phyloP scores from a whole-genome alignment of 2,329 filamentous ascomycete species.

The Coniella vitis region DNA sequence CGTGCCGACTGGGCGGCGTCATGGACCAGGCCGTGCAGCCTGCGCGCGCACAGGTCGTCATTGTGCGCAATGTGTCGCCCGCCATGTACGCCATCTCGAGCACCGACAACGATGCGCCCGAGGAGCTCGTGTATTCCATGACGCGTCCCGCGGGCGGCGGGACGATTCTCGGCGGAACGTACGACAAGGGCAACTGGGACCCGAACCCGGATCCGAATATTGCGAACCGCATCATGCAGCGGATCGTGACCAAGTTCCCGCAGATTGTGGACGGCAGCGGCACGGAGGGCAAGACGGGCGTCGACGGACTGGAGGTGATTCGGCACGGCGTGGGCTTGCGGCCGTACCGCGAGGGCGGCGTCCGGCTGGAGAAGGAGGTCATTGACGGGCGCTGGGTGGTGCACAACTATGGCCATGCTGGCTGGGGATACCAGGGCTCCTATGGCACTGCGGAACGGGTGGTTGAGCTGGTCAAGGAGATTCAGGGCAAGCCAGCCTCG shows the following conservation, averaged over 20 bases:
- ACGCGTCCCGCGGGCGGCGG: conserved; percentile 72
- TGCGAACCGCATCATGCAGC: conserved; percentile 77
- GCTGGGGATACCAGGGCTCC: conserved; percentile 66
- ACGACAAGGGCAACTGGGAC: conserved; percentile 76
- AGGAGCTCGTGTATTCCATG: conserved; percentile 78
- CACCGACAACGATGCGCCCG: conserved; percentile 66
- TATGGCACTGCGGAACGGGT: conserved; percentile 66
- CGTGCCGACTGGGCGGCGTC: conserved; percentile 73
- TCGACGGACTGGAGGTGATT: conserved; percentile 67
- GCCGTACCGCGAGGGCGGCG: conserved; percentile 66
- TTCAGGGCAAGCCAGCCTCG: conserved; percentile 31
- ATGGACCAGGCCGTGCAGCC: conserved; percentile 67
- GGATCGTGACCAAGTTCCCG: conserved; percentile 60
- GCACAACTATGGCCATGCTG: conserved; percentile 74
- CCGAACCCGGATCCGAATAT: conserved; percentile 69
- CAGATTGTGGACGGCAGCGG: conserved; percentile 51
- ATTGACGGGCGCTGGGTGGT: conserved; percentile 62
- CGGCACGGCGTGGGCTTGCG: conserved; percentile 77
- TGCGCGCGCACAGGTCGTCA: conserved; percentile 72
- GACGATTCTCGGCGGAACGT: conserved; percentile 79
- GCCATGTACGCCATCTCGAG: conserved; percentile 66
- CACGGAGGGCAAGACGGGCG: conserved; percentile 64
- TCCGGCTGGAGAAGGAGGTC: conserved; percentile 67
- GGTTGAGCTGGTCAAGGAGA: conserved; percentile 59
- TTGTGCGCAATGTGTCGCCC: conserved; percentile 72